Base-by-base conservation (phyloP, 2,329 filamentous ascomycete genomes). In the Ascosphaera apis region DNA sequence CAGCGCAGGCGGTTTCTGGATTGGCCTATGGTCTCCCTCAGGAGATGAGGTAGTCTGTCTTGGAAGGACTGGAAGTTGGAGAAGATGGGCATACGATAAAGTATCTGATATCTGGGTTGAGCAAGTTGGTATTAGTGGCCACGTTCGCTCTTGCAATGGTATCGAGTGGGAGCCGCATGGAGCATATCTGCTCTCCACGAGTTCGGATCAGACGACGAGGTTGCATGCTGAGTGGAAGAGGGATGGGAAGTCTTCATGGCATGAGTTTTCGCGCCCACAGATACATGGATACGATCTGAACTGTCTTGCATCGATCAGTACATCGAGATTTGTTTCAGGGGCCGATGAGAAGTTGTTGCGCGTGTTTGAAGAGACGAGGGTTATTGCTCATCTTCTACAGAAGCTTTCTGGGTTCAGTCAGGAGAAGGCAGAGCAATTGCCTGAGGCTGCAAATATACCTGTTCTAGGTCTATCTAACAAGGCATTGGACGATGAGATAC, bases 221-320 rank as follows among this genome's bases (percentile, higher is more conserved):
- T 64, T 95, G 15, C 81, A 86, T 52, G 76, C 81, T 1, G 62
- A 73, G 47, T 95, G 86, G 88, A 67, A 65, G 40, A 61, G 62
- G 19, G 54, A 53, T 2, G 46, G 49, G 2, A 34, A 43, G 34
- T 37, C 42, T 30, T 82, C 81, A 8, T 98, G 88, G 88, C 86
- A 95, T 54, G 88, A 98, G 53, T 83, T 95, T 62, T 77, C 84
- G 1, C 67, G 88, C 35, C 88, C 88, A 3, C 88, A 98, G 53
- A 98, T 98, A 43, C 88, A 98, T 52, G 88, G 88, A 27, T 98
- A 98, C 53, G 86, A 98, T 53, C 66, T 98, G 37, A 98, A 95
- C 60, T 95, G 88, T 53, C 74, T 95, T 42, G 78, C 83, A 48
- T 68, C 73, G 0, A 62, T 93, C 3, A 73, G 71, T 5, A 55